Base-by-base conservation (phyloP, 352 stramenopile species). In the Phytopythium sindhum region DNA sequence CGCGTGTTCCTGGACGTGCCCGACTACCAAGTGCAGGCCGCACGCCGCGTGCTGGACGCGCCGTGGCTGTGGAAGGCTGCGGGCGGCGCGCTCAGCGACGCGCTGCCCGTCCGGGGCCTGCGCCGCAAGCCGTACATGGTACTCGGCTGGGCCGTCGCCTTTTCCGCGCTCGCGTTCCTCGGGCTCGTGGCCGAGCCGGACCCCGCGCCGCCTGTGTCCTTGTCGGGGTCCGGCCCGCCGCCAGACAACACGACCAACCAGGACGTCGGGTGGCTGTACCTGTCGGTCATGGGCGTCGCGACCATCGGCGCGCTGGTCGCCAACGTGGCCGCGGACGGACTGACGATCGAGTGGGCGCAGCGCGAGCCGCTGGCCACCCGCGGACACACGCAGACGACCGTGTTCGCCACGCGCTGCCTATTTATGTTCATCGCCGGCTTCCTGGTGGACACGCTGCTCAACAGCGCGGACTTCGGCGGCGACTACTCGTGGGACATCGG, bases 271-370 rank as follows among this genome's bases (percentile, higher is more conserved):
- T 90, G 75, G 75, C 75, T 70, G 47, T 95, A 91, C 64, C 67
- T 89, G 19, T 33, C 93, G 37, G 68, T 75, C 28, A 88, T 97
- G 75, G 80, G 88, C 19, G 24, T 94, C 12, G 89, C 87, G 0
- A 96, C 85, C 24, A 68, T 96, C 15, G 90, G 90, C 2, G 96
- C 93, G 56, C 89, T 97, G 39, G 78, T 96, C 56, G 86, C 89
- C 6, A 93, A 96, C 69, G 82, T 95, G 0, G 81, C 88, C 29
- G 80, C 84, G 19, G 90, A 97, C 69, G 90, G 80, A 0, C 77
- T 95, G 55, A 69, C 91, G 42, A 82, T 97, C 29, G 81, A 93
- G 54, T 65, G 89, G 28, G 78, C 74, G 0, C 84, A 94, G 50
- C 70, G 85, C 28, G 86, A 94, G 44, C 75, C 84, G 14, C 64